Evolutionary conservation across 2,329 filamentous ascomycete genomes (phyloP).

Genomic region (Penicillium sp.): DNA sequence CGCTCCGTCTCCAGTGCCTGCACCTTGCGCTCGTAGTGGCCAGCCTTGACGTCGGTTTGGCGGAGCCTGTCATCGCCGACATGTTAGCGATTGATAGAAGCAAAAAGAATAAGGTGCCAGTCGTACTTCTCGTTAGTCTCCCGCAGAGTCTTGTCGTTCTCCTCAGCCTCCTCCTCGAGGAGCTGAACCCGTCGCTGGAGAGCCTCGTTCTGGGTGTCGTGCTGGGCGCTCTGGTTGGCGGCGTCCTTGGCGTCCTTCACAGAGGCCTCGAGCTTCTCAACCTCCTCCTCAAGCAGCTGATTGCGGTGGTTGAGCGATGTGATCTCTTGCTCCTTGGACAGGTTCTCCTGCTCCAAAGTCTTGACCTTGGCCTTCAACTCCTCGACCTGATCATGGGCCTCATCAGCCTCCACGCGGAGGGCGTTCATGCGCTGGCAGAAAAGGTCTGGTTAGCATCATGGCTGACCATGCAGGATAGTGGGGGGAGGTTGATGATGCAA

Average conservation of each 20-base stretch:
- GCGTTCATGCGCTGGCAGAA: conserved; percentile 79
- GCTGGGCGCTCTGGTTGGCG: conserved; percentile 74
- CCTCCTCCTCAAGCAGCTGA: conserved; percentile 78
- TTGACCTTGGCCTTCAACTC: conserved; percentile 87
- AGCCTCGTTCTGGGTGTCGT: conserved; percentile 85
- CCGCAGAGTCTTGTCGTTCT: conserved; percentile 90
- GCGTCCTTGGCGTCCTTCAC: conserved; percentile 85
- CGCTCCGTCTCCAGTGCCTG: conserved; percentile 88
- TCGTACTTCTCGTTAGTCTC: conserved; percentile 98
- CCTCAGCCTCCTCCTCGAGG: conserved; percentile 95
- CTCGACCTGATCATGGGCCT: conserved; percentile 73
- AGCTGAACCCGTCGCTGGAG: conserved; percentile 89
- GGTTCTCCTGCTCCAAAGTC: conserved; percentile 86
- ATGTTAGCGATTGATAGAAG: conserved; percentile 14
- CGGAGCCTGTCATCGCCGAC: conserved; percentile 65
- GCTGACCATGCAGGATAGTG: conserved; percentile 9
- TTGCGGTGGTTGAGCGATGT: conserved; percentile 96
- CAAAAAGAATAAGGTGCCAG: neutral
- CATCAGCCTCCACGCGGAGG: conserved; percentile 90
- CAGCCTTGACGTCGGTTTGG: conserved; percentile 98
- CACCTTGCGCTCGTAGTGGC: conserved; percentile 98
- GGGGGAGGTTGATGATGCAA: conserved; percentile 1
- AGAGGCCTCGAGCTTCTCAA: conserved; percentile 82
- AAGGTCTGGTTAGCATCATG: conserved; percentile 13
- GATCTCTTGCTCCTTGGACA: conserved; percentile 96